A percentile compares a stretch with the other conserved stretches of the same genome.
These are phyloP conservation scores for Nicotiana otophora DNA, from an alignment of 257 asterid genomes.

Conservation along the genomic window DNA sequence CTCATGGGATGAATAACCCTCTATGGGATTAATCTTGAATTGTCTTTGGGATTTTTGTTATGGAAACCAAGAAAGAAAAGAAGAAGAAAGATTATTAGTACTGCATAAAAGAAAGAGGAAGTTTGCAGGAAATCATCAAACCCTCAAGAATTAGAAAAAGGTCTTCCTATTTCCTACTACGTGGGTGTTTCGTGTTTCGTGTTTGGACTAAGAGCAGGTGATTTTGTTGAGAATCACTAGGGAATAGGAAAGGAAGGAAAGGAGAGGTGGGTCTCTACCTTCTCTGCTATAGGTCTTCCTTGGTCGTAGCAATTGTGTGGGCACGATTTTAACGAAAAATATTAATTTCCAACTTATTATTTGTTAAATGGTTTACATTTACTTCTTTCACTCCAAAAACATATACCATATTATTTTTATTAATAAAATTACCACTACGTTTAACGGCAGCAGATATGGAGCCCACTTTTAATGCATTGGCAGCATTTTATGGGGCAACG, in stretches of 20 bases:
- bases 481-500: too few species aligned
- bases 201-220: background rate
- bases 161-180: background rate
- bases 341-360: too few species aligned
- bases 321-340: constrained; percentile 19
- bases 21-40: background rate
- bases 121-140: background rate
- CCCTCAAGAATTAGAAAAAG: background rate
- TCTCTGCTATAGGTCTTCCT: constrained; percentile 14
- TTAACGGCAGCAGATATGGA: too few species aligned
- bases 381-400: too few species aligned
- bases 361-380: too few species aligned
- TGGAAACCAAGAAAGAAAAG: background rate
- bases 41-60: background rate
- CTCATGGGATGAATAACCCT: constrained; percentile 34
- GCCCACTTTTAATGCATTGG: too few species aligned
- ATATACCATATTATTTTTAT: too few species aligned
- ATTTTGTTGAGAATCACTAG: too few species aligned
- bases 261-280: background rate
- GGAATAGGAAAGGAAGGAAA: constrained; percentile 1
- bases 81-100: background rate
- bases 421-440: too few species aligned
- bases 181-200: background rate
- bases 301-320: constrained; percentile 17
- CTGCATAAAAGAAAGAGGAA: background rate